Conservation (phyloP, 805 yeast species). For the Candida anglica region DNA sequence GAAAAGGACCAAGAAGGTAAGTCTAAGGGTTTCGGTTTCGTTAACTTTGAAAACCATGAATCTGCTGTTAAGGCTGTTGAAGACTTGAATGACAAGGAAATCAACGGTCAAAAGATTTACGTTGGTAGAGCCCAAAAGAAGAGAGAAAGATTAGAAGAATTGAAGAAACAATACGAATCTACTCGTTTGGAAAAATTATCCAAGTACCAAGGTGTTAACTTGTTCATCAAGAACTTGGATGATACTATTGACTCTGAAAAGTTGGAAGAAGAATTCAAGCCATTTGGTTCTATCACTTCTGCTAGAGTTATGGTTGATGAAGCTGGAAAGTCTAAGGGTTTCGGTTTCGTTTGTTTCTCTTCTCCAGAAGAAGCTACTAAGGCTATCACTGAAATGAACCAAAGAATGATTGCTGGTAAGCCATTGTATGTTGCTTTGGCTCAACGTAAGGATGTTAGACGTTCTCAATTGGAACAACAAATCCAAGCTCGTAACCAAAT, state of each 20-base stretch:
- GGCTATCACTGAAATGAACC: conserved; percentile 98
- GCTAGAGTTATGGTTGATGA: conserved; percentile 96
- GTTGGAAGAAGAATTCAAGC: conserved; percentile 86
- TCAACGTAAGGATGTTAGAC: conserved; percentile 97
- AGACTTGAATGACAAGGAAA: conserved; percentile 81
- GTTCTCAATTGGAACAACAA: conserved; percentile 95
- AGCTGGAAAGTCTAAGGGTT: conserved; percentile 92
- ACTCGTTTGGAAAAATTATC: conserved; percentile 86
- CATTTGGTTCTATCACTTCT: conserved; percentile 92
- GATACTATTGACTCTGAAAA: conserved; percentile 88
- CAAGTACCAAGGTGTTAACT: conserved; percentile 96
- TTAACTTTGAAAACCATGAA: conserved; percentile 85
- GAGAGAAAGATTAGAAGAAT: conserved; percentile 94
- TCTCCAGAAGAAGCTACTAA: conserved; percentile 98
- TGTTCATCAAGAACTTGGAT: conserved; percentile 94
- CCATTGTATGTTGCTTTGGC: conserved; percentile 98
- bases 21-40: conserved; percentile 94
- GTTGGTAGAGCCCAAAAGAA: conserved; percentile 99
- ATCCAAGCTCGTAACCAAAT: conserved; percentile 97
- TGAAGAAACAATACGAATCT: conserved; percentile 90
- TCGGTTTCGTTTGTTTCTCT: conserved; percentile 97
- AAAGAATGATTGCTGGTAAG: conserved; percentile 89
- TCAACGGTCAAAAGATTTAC: conserved; percentile 79
- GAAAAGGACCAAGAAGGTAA: conserved; percentile 83
- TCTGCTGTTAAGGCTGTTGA: conserved; percentile 90